phyloP scores from a whole-genome alignment of 495 filamentous ascomycete genomes.

The Xylaria bambusicola region DNA sequence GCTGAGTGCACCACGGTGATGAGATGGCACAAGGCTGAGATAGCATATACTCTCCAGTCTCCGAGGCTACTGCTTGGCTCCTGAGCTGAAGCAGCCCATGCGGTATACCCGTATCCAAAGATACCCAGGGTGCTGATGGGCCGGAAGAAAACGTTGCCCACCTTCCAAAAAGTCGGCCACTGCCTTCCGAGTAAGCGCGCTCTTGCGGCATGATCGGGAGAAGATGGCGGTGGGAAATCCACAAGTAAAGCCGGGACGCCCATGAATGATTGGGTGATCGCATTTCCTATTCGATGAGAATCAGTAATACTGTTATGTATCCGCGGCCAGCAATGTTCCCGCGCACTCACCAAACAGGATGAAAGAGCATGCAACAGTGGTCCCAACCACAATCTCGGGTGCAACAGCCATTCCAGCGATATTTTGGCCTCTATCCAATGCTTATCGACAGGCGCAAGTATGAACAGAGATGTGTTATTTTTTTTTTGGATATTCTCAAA shows the following conservation, averaged over 20 bases:
- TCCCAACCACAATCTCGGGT: slow-evolving; percentile 35
- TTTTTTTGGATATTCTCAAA: too few species aligned
- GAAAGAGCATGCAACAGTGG: slow-evolving; percentile 45
- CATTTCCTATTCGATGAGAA: slow-evolving; percentile 40
- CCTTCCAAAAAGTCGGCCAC: slow-evolving; percentile 51
- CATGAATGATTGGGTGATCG: slow-evolving; percentile 55
- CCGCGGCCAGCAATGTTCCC: not conserved
- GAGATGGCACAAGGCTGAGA: slow-evolving; percentile 44
- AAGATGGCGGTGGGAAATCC: slow-evolving; percentile 46
- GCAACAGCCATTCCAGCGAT: slow-evolving; percentile 20
- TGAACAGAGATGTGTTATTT: too few species aligned
- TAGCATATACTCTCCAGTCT: slow-evolving; percentile 45
- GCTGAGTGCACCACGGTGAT: slow-evolving; percentile 49
- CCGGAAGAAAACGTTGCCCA: slow-evolving; percentile 52
- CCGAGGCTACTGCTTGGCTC: slow-evolving; percentile 21
- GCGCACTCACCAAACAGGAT: slow-evolving; percentile 44
- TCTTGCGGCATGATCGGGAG: slow-evolving; percentile 39
- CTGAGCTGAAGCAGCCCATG: slow-evolving; percentile 28
- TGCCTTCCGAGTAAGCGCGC: slow-evolving; percentile 46
- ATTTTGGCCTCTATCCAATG: not conserved
- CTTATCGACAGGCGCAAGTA: too few species aligned
- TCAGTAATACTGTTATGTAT: not conserved
- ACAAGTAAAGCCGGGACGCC: slow-evolving; percentile 49
- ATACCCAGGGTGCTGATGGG: slow-evolving; percentile 51
- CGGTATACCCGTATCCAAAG: slow-evolving; percentile 46